Conservation (phyloP, 1,139 yeast species). For the Hansenula anomala region DNA sequence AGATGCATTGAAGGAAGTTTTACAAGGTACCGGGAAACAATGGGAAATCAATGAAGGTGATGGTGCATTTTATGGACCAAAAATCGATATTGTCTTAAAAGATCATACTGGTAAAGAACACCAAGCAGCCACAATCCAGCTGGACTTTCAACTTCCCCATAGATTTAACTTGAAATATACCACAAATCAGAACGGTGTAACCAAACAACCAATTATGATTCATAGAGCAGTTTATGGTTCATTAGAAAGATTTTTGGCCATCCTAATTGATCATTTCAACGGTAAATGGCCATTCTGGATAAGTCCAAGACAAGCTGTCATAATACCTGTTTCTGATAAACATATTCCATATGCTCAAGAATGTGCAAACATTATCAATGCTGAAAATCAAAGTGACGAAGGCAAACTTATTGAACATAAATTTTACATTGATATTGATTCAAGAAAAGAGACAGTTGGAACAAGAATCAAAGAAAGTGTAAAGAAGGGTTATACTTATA, state of each 20-base stretch:
- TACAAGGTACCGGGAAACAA: constrained; percentile 51
- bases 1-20: constrained; percentile 56
- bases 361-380: constrained; percentile 19
- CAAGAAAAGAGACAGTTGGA: constrained; percentile 74
- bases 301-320: constrained; percentile 87
- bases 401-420: constrained; percentile 53
- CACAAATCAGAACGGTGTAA: constrained; percentile 40
- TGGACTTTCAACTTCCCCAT: constrained; percentile 91
- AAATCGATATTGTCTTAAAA: constrained; percentile 78
- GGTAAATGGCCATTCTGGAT: constrained; percentile 99
- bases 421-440: constrained; percentile 73
- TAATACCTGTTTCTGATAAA: constrained; percentile 76
- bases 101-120: constrained; percentile 84
- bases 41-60: constrained; percentile 88
- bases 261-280: constrained; percentile 81
- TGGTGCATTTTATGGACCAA: constrained; percentile 98
- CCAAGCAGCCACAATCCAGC: constrained; percentile 94
- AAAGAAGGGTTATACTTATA: constrained; percentile 70
- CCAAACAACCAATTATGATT: constrained; percentile 76
- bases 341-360: constrained; percentile 46
- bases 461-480: constrained; percentile 76
- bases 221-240: constrained; percentile 97
- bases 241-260: constrained; percentile 86
- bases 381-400: constrained; percentile 24
- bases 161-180: constrained; percentile 74